Evolutionary conservation across 768 basidiomycete species (phyloP).

Genomic region (Macrolepiota fuliginosa): DNA sequence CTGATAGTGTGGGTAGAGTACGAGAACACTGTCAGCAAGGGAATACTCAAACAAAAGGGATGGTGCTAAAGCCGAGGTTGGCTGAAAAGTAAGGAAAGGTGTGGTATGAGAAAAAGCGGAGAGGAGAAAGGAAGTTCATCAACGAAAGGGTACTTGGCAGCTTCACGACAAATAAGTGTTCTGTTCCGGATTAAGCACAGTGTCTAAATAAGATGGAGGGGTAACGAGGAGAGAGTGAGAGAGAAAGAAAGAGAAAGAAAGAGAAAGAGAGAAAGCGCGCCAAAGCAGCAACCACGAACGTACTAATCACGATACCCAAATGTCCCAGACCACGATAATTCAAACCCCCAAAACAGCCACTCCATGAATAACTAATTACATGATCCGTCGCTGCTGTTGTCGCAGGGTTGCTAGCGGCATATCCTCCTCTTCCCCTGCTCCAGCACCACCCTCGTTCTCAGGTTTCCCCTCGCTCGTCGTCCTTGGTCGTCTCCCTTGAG

Average conservation of each 20-base stretch:
- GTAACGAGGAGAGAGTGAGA: slow-evolving; percentile 7
- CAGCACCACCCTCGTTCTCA: not conserved
- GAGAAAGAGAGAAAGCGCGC: not conserved
- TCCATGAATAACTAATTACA: slow-evolving; percentile 11
- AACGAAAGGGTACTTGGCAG: not conserved
- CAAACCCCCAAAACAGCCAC: not conserved
- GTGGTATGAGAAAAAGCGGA: slow-evolving; percentile 8
- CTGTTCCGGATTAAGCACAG: slow-evolving; percentile 11
- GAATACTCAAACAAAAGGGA: not conserved
- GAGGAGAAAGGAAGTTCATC: slow-evolving; percentile 6
- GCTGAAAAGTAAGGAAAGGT: slow-evolving; percentile 11
- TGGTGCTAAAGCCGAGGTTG: slow-evolving; percentile 3
- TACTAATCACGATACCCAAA: not conserved
- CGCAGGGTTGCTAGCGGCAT: slow-evolving; percentile 79
- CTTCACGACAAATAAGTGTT: slow-evolving; percentile 9
- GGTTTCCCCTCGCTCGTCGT: slow-evolving; percentile 21
- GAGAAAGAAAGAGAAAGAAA: not conserved
- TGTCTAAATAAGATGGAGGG: slow-evolving; percentile 3
- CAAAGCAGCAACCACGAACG: not conserved
- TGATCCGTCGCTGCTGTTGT: slow-evolving; percentile 61
- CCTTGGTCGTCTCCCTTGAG: slow-evolving; percentile 33
- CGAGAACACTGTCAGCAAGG: not conserved
- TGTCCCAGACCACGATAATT: not conserved
- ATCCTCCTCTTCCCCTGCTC: slow-evolving; percentile 65
- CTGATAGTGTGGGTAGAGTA: not conserved